Evolutionary conservation across 805 yeast species (phyloP).

Genomic region (Yarrowia sp.): DNA sequence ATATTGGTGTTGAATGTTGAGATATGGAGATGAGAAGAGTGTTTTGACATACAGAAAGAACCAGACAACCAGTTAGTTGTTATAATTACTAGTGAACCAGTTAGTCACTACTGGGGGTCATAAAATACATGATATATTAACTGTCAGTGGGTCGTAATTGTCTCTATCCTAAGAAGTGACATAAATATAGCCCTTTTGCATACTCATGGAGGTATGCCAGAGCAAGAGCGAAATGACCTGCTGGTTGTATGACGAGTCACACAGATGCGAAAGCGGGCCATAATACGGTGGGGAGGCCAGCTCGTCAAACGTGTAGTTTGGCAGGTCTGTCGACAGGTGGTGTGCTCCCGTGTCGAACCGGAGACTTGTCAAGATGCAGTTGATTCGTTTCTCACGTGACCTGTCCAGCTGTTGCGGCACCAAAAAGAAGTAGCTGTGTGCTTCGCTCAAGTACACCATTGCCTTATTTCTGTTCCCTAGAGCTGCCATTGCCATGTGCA

Average conservation of each 20-base stretch:
- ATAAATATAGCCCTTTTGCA: not conserved
- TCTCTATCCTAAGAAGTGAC: not conserved
- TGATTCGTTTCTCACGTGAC: not conserved
- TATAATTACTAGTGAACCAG: too few species aligned
- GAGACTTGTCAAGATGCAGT: constrained; percentile 5
- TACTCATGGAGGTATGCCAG: constrained; percentile 4
- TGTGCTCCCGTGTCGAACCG: not conserved
- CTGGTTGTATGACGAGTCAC: not conserved
- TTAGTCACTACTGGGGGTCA: too few species aligned
- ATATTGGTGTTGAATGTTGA: too few species aligned
- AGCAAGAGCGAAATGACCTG: constrained; percentile 9
- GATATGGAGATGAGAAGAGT: too few species aligned
- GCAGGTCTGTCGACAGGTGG: not conserved
- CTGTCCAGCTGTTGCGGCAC: not conserved
- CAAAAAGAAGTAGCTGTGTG: constrained; percentile 10
- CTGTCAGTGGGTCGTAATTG: too few species aligned
- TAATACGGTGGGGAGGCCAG: not conserved
- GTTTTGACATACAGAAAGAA: too few species aligned
- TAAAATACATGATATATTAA: not conserved
- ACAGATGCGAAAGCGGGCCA: not conserved
- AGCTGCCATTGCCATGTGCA: constrained; percentile 6
- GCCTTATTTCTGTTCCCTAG: not conserved
- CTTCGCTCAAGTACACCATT: not conserved
- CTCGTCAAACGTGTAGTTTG: constrained; percentile 7
- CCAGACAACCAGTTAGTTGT: too few species aligned